Percentiles rank a stretch among this genome's conserved stretches.
These are phyloP conservation scores for Pyricularia grisea DNA, from an alignment of 2,329 filamentous ascomycete genomes.

Conservation along the genomic window DNA sequence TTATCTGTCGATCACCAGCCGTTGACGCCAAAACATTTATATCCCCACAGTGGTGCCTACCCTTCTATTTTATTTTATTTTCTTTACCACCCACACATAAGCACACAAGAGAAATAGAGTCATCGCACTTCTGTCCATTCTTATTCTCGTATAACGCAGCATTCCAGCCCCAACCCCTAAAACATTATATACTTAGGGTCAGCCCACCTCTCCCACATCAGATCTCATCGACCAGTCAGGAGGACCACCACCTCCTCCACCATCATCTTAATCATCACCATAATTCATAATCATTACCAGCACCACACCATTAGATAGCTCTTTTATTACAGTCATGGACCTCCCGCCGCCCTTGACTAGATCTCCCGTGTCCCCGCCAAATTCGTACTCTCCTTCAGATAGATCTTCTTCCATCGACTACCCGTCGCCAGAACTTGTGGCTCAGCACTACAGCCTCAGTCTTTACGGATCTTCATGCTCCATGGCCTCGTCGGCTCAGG, in stretches of 20 bases:
- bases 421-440: constrained; percentile 32
- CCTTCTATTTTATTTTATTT: background rate
- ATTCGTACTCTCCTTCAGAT: constrained; percentile 33
- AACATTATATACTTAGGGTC: background rate
- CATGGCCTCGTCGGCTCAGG: constrained; percentile 25
- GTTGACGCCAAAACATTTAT: background rate
- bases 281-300: background rate
- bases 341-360: constrained; percentile 37
- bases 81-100: background rate
- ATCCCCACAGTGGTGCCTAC: background rate
- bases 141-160: background rate
- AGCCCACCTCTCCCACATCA: background rate
- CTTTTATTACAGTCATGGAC: constrained; percentile 29
- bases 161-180: background rate
- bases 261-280: background rate
- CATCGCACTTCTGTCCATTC: background rate
- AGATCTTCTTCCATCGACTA: constrained; percentile 32
- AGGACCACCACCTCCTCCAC: background rate
- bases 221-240: background rate
- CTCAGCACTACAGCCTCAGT: constrained; percentile 32
- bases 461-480: constrained; percentile 29
- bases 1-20: background rate
- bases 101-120: background rate
- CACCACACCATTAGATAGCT: background rate
- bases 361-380: constrained; percentile 31